Percentiles rank a stretch among this genome's conserved stretches.
Conservation (phyloP, 805 yeast genomes). For the Saturnispora silvae region DNA sequence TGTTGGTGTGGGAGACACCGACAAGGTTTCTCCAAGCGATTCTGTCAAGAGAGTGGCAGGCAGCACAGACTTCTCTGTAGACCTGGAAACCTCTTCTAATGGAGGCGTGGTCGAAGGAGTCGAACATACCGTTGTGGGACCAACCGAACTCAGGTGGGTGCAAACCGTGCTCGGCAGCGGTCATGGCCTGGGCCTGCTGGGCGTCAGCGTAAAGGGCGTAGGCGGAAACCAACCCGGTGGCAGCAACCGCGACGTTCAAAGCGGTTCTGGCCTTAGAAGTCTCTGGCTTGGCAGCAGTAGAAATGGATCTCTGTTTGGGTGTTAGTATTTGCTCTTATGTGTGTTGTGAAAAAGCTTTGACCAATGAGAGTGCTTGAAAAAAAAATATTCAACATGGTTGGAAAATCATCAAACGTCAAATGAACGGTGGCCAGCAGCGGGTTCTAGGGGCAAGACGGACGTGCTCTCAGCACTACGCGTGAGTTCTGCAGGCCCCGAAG, state of each 20-base stretch:
- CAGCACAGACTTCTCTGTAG: slow-evolving; percentile 97
- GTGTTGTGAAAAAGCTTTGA: slow-evolving; percentile 1
- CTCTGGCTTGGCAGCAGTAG: slow-evolving; percentile 25
- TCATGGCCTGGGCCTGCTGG: slow-evolving; percentile 87
- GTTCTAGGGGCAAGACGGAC: no score
- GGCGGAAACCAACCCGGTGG: slow-evolving; percentile 72
- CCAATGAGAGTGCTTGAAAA: slow-evolving; percentile 23
- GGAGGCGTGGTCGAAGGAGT: slow-evolving; percentile 86
- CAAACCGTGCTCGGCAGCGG: slow-evolving; percentile 97
- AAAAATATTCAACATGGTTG: no score
- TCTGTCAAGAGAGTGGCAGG: slow-evolving; percentile 94
- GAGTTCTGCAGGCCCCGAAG: no score
- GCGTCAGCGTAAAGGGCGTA: slow-evolving; percentile 76
- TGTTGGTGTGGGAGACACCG: slow-evolving; percentile 87
- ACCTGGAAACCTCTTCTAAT: slow-evolving; percentile 99
- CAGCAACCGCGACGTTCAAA: slow-evolving; percentile 56
- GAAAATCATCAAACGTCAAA: no score
- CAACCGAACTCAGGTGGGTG: slow-evolving; percentile 90
- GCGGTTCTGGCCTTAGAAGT: slow-evolving; percentile 35
- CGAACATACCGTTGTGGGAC: slow-evolving; percentile 90
- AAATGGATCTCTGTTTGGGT: slow-evolving; percentile 25
- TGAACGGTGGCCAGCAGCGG: no score
- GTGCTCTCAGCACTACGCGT: no score
- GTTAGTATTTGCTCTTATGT: slow-evolving; percentile 12
- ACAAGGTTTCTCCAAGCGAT: slow-evolving; percentile 98